Evolutionary conservation across 2,329 filamentous ascomycete genomes (phyloP).

Genomic region (Incumbomyces delicatus): DNA sequence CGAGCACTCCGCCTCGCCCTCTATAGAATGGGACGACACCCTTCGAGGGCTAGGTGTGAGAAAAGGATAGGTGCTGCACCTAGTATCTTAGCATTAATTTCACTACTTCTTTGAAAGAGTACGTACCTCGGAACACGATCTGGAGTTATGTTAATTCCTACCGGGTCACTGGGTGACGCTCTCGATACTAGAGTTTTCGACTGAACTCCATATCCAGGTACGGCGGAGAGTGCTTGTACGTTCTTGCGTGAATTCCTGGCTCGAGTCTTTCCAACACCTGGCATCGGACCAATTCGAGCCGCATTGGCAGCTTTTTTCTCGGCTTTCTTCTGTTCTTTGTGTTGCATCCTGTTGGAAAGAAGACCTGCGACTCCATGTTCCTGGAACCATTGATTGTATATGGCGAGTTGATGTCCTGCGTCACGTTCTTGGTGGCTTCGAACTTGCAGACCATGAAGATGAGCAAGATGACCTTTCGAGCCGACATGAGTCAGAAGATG

Average conservation of each 20-base stretch:
- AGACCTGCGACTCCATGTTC: slow-evolving; percentile 60
- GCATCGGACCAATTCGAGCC: not conserved
- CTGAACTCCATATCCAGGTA: not conserved
- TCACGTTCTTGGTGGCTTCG: slow-evolving; percentile 56
- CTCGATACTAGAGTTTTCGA: not conserved
- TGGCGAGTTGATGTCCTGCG: slow-evolving; percentile 53
- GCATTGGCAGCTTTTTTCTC: slow-evolving; percentile 12
- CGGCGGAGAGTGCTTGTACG: not conserved
- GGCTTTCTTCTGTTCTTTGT: slow-evolving; percentile 61
- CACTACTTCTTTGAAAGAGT: not conserved
- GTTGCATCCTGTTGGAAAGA: slow-evolving; percentile 65
- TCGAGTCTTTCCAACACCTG: not conserved
- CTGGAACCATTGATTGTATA: slow-evolving; percentile 71
- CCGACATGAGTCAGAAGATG: slow-evolving; percentile 86
- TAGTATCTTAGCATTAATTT: slow-evolving; percentile 7
- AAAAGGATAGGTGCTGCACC: slow-evolving; percentile 15
- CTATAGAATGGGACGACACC: not conserved
- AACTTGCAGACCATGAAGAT: slow-evolving; percentile 73
- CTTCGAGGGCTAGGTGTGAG: slow-evolving; percentile 1
- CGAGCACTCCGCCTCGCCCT: not conserved
- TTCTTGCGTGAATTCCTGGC: not conserved
- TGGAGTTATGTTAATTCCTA: slow-evolving; percentile 16
- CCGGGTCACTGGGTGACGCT: not conserved
- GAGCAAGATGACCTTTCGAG: slow-evolving; percentile 82
- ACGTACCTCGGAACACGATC: slow-evolving; percentile 12